These are phyloP conservation scores for Lactifluus pinguis DNA, from an alignment of 768 basidiomycete species.

Conservation along the genomic window DNA sequence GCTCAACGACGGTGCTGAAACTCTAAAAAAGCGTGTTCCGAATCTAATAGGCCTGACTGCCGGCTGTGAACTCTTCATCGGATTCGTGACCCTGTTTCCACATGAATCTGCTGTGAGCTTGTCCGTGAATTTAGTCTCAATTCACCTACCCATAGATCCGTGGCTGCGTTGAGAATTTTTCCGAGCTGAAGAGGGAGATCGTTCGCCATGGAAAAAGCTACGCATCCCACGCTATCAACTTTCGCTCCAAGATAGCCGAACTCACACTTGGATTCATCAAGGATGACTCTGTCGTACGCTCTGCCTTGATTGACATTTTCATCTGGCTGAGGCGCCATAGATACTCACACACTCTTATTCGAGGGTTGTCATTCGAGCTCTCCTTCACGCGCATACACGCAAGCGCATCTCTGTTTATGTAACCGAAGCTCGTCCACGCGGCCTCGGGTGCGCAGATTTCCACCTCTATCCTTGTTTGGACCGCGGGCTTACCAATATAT, in stretches of 20 bases:
- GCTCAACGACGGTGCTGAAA: conserved; percentile 64
- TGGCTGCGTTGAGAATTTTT: conserved; percentile 52
- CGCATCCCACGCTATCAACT: conserved; percentile 69
- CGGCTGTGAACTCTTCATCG: conserved; percentile 86
- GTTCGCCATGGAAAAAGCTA: conserved; percentile 75
- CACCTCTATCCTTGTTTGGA: conserved; percentile 11
- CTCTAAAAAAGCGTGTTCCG: conserved; percentile 49
- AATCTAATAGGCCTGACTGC: conserved; percentile 81
- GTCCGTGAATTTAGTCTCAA: conserved; percentile 12
- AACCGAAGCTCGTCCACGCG: conserved; percentile 88
- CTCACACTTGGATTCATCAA: conserved; percentile 88
- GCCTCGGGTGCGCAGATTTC: conserved; percentile 55
- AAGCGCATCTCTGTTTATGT: conserved; percentile 98
- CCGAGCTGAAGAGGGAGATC: conserved; percentile 73
- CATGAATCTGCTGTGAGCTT: conserved; percentile 68
- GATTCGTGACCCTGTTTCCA: conserved; percentile 77
- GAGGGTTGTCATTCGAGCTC: conserved; percentile 87
- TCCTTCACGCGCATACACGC: conserved; percentile 80
- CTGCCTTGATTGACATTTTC: conserved; percentile 14
- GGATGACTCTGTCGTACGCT: conserved; percentile 77
- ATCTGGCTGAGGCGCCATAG: conserved; percentile 33
- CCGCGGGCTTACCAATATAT: conserved; percentile 1
- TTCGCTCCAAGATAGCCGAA: conserved; percentile 83
- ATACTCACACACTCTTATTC: conserved; percentile 97
- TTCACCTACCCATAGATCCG: conserved; percentile 13